phyloP scores from a whole-genome alignment of 2,329 filamentous ascomycete species.

The Cordyceps pruinosa region DNA sequence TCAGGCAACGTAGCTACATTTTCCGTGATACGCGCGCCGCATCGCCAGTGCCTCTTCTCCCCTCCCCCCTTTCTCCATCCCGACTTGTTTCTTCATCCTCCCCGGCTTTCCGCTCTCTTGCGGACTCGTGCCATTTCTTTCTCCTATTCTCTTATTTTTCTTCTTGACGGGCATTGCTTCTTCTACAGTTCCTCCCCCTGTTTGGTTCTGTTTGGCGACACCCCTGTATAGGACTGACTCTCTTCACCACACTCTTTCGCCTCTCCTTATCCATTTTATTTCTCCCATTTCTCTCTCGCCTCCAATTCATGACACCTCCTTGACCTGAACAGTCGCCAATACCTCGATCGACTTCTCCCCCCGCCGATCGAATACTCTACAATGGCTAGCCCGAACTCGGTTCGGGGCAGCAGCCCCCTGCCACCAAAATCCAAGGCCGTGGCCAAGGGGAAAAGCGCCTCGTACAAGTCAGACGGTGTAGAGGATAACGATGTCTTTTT shows the following conservation, averaged over 20 bases:
- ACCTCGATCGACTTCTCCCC: neutral
- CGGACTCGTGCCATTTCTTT: conserved; percentile 9
- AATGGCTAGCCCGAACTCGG: conserved; percentile 30
- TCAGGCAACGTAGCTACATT: conserved; percentile 35
- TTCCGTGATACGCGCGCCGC: conserved; percentile 19
- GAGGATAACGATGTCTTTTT: conserved; percentile 88
- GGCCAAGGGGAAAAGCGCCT: conserved; percentile 31
- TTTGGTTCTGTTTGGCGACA: conserved; percentile 2
- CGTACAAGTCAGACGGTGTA: conserved; percentile 73
- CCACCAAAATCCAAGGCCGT: conserved; percentile 29
- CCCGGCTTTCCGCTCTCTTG: conserved; percentile 6
- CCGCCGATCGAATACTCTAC: conserved; percentile 7
- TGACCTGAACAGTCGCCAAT: neutral
- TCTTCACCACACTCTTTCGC: conserved; percentile 20
- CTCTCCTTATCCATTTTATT: neutral
- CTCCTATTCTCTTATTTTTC: conserved; percentile 14
- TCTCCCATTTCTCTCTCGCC: neutral
- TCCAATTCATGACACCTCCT: neutral
- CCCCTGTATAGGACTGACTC: conserved; percentile 4
- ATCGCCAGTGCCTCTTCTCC: conserved; percentile 15
- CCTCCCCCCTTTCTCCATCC: conserved; percentile 10
- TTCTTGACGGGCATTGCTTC: conserved; percentile 7
- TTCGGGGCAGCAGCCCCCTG: conserved; percentile 31
- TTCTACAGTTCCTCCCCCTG: conserved; percentile 16
- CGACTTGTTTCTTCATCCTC: conserved; percentile 10